Base-by-base conservation (phyloP, 192 early-diverging fungal genomes). In the Coemansia sp. region DNA sequence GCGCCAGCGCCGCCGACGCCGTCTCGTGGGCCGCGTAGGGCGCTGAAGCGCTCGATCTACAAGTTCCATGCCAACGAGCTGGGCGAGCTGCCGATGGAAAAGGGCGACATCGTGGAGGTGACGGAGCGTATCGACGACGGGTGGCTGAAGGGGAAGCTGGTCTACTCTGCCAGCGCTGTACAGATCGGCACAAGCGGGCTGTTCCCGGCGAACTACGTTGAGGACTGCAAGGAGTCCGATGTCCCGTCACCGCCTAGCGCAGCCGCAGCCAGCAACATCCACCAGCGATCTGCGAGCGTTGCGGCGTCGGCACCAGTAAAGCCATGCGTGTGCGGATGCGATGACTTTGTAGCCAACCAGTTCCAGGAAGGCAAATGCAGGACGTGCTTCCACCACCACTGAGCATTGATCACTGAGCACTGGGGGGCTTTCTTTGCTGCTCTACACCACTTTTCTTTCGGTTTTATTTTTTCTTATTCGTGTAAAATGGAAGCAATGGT, bases 191-290 rank as follows among this genome's bases (percentile, higher is more conserved):
- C 75, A 74, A 62, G 65, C 71, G 15, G 77, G 61, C 92, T 99
- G 83, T 98, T 99, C 78, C 97, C 97, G 33, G 86, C 86, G 41
- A 96, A 98, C 75, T 99, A 99, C 64, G 91, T 90, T 12, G 92
- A 94, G 71, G 87, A 86, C 35, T 85, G 76, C 63, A 52, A 64
- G 15, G 86, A 84, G 36, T 49, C 65, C 1, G 75, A 79, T 55
- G 21, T 75, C 6, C 63, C 72, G 14, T 12, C 57, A 6, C 11
- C n/a, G 34, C 14, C 30, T 4, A 15, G 10, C 24, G 33, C 73
- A 12, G 11, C 68, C 14, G 68, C 20, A 7, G 61, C n/a, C 33
- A 14, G 44, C 11, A 18, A 5, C 44, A 18, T 18, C 44, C 57
- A 35, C 57, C 57, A 59, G 57, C 57, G 57, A n/a, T 35, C 57